Conservation (phyloP, 1,139 yeast genomes). For the Suhomyces taliae region DNA sequence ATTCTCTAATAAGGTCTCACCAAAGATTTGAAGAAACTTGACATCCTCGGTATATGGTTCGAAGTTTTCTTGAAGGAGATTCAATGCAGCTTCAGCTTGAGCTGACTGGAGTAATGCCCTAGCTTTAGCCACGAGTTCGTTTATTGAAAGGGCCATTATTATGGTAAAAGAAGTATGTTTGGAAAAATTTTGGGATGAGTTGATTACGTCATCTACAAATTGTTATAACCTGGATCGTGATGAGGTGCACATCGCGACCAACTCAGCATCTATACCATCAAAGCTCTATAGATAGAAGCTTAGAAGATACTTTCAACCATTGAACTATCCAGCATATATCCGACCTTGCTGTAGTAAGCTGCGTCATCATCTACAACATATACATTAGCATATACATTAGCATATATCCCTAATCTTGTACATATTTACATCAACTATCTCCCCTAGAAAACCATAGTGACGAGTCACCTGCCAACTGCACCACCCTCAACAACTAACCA, state of each 20-base stretch:
- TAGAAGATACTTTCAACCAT: too few species aligned
- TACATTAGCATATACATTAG: not conserved
- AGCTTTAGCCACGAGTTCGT: slow-evolving; percentile 19
- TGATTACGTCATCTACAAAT: slow-evolving; percentile 9
- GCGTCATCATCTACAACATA: too few species aligned
- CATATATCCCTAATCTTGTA: not conserved
- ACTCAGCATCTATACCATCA: not conserved
- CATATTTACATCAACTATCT: too few species aligned
- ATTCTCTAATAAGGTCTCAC: slow-evolving; percentile 76
- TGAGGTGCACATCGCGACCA: not conserved
- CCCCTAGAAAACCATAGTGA: too few species aligned
- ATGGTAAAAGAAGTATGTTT: not conserved
- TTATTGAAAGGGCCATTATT: slow-evolving; percentile 3
- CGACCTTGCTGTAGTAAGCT: too few species aligned
- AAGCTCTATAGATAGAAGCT: too few species aligned
- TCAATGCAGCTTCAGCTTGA: slow-evolving; percentile 44
- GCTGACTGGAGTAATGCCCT: slow-evolving; percentile 37
- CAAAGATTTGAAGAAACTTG: slow-evolving; percentile 46
- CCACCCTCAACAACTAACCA: too few species aligned
- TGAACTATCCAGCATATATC: too few species aligned
- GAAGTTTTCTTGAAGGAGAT: slow-evolving; percentile 31
- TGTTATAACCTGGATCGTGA: not conserved
- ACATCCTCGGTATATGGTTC: slow-evolving; percentile 30
- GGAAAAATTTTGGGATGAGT: slow-evolving; percentile 9
- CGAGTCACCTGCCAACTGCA: too few species aligned